A percentile compares a stretch with the other conserved stretches of the same genome.
Evolutionary conservation across 2,329 filamentous ascomycete species (phyloP).

Genomic region (Colletotrichum agaves): DNA sequence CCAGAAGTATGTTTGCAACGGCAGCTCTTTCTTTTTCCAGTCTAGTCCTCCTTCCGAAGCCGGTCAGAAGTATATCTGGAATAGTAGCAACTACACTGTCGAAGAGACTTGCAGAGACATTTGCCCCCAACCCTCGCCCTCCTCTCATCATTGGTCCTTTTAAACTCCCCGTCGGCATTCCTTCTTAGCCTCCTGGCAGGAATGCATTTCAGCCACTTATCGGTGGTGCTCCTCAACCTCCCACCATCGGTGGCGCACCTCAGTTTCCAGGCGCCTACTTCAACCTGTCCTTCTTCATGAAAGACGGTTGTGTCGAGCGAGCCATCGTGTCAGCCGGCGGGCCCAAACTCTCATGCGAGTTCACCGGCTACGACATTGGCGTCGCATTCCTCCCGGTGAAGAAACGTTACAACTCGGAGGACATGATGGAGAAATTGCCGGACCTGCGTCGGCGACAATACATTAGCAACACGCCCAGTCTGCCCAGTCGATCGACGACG

Average conservation of each 20-base stretch:
- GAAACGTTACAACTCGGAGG: background rate
- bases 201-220: background rate
- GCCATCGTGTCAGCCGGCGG: background rate
- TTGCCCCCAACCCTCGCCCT: background rate
- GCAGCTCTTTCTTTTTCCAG: slow-evolving; percentile 41
- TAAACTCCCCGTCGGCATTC: background rate
- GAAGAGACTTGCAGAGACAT: background rate
- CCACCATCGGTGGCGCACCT: background rate
- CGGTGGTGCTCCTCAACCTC: background rate
- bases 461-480: background rate
- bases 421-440: too few relatives aligned
- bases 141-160: background rate
- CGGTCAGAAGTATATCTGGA: slow-evolving; percentile 41
- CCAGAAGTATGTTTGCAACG: slow-evolving; percentile 39
- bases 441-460: background rate
- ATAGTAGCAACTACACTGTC: background rate
- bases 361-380: background rate
- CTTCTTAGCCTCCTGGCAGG: background rate
- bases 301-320: background rate
- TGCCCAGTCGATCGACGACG: background rate
- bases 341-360: background rate
- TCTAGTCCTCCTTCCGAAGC: slow-evolving; percentile 38
- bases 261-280: background rate
- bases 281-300: background rate
- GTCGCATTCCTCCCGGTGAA: background rate